phyloP scores from a whole-genome alignment of 1,284 basidiomycete genomes.

The Afroboletus lepidellus region DNA sequence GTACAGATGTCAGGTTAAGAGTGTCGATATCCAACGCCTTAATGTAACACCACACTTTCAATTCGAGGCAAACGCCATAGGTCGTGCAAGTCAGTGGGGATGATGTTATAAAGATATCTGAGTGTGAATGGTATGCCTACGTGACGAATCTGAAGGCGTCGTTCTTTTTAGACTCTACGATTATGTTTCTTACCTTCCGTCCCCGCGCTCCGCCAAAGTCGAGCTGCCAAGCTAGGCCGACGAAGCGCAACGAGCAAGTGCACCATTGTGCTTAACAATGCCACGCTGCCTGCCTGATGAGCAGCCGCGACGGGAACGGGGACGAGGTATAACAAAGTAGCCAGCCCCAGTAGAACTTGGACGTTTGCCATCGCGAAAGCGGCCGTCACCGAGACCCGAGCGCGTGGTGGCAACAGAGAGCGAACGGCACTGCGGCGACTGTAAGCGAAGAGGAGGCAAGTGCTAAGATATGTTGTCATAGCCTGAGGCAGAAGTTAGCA shows the following conservation, averaged over 20 bases:
- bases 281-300: slow-evolving; percentile 94
- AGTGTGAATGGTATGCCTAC: slow-evolving; percentile 26
- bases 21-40: slow-evolving; percentile 17
- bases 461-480: slow-evolving; percentile 76
- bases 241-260: slow-evolving; percentile 76
- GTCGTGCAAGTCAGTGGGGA: background rate
- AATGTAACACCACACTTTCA: slow-evolving; percentile 10
- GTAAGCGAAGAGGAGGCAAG: slow-evolving; percentile 61
- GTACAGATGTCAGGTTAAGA: slow-evolving; percentile 75
- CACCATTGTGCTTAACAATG: slow-evolving; percentile 83
- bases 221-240: slow-evolving; percentile 69
- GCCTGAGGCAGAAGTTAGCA: slow-evolving; percentile 49
- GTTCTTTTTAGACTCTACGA: slow-evolving; percentile 2
- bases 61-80: background rate
- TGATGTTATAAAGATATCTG: slow-evolving; percentile 20
- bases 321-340: slow-evolving; percentile 91
- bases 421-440: slow-evolving; percentile 56
- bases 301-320: slow-evolving; percentile 89
- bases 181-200: slow-evolving; percentile 17
- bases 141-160: slow-evolving; percentile 4
- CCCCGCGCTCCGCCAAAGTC: slow-evolving; percentile 51
- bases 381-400: slow-evolving; percentile 59
- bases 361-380: slow-evolving; percentile 83
- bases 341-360: slow-evolving; percentile 89
- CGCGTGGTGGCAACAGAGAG: slow-evolving; percentile 63